phyloP scores from a whole-genome alignment of 164 flowering plant genomes.

The Litsea cubeba region DNA sequence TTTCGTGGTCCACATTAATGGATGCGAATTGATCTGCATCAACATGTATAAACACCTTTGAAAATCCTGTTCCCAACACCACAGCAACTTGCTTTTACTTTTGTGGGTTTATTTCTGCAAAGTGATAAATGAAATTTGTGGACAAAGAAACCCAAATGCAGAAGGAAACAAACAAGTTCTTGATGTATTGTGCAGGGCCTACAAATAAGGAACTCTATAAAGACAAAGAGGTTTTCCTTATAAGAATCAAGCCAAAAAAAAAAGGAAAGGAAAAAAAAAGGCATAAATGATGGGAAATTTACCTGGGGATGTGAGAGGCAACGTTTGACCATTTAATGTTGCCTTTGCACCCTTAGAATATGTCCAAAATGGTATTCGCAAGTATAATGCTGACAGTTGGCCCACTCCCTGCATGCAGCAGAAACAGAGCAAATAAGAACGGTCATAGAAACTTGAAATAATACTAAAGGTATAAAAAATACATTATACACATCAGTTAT shows the following conservation, averaged over 20 bases:
- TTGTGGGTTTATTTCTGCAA: not conserved
- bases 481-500: not conserved
- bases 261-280: not conserved
- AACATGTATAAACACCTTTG: not conserved
- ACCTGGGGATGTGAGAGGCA: constrained; percentile 62
- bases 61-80: not conserved
- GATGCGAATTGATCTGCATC: too few relatives aligned
- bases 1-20: too few relatives aligned
- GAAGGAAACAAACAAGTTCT: too few relatives aligned
- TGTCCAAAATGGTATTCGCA: constrained; percentile 84
- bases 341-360: constrained; percentile 42
- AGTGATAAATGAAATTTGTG: not conserved
- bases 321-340: constrained; percentile 38
- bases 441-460: too few relatives aligned
- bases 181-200: not conserved
- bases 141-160: not conserved
- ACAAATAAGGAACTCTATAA: not conserved
- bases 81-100: not conserved
- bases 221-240: not conserved
- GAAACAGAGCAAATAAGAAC: not conserved
- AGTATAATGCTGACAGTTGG: constrained; percentile 42
- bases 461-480: not conserved
- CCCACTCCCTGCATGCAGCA: constrained; percentile 27
- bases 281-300: not conserved
- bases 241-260: not conserved